phyloP scores from a whole-genome alignment of 148 eudicot species.

The Suaeda aralocaspica region DNA sequence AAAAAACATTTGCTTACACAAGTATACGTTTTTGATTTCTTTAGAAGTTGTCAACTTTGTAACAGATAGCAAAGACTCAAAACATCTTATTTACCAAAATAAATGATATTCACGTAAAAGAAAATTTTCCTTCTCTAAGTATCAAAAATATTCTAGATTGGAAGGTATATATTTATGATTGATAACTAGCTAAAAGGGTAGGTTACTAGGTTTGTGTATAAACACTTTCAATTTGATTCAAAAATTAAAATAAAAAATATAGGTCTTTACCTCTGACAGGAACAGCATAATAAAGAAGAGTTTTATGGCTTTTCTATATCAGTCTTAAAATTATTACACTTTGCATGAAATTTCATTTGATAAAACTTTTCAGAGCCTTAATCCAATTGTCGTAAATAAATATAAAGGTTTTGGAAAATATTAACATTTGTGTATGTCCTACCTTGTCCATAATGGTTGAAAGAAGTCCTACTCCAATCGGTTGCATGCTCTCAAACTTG shows the following conservation, averaged over 20 bases:
- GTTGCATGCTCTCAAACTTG: slow-evolving; percentile 93
- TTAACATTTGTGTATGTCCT: slow-evolving; percentile 1
- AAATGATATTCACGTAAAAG: not conserved
- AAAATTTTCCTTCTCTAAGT: not conserved
- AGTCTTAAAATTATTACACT: not conserved
- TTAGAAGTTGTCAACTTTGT: too few species aligned
- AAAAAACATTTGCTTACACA: too few species aligned
- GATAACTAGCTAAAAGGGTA: not conserved
- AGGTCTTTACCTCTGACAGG: not conserved
- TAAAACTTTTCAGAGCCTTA: not conserved
- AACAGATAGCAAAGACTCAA: too few species aligned
- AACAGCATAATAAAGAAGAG: not conserved
- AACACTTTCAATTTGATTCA: not conserved
- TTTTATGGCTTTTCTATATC: not conserved
- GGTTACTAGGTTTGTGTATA: not conserved
- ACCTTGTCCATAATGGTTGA: slow-evolving; percentile 94
- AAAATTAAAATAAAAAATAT: not conserved
- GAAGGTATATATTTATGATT: not conserved
- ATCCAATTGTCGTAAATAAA: too few species aligned
- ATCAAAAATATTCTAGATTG: not conserved
- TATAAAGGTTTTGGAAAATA: not conserved
- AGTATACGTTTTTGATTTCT: too few species aligned
- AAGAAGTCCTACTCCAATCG: slow-evolving; percentile 78
- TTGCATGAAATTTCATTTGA: not conserved
- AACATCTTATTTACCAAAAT: not conserved